These are phyloP conservation scores for Candida saitoana DNA, from an alignment of 805 yeast species.

Conservation along the genomic window DNA sequence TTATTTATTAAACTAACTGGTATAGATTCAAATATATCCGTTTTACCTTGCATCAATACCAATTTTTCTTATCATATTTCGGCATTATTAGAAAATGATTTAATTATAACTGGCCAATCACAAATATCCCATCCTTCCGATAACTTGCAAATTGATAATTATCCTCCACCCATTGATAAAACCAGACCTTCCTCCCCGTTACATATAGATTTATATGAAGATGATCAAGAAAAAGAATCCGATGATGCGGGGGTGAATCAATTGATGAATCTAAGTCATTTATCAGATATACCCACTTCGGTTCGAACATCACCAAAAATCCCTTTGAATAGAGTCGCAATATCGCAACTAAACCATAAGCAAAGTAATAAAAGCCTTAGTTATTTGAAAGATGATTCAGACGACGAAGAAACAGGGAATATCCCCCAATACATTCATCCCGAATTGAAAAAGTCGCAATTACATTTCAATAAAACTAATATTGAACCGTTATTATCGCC, in stretches of 20 bases:
- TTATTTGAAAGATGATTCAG: constrained; percentile 8
- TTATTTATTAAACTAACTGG: constrained; percentile 61
- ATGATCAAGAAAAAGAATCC: constrained; percentile 1
- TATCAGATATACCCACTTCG: background rate
- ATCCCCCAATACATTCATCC: constrained; percentile 75
- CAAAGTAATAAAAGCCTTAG: background rate
- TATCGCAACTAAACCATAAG: constrained; percentile 2
- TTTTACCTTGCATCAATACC: constrained; percentile 79
- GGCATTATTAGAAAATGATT: constrained; percentile 66
- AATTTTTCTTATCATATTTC: constrained; percentile 84
- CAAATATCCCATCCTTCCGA: constrained; percentile 84
- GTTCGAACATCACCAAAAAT: background rate
- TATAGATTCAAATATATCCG: constrained; percentile 48
- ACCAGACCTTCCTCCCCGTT: constrained; percentile 24
- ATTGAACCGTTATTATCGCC: constrained; percentile 67
- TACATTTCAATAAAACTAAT: constrained; percentile 61
- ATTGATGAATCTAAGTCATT: background rate
- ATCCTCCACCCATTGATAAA: constrained; percentile 24
- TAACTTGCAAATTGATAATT: constrained; percentile 14
- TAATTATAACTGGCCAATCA: constrained; percentile 81
- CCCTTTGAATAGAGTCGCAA: background rate
- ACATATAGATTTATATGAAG: background rate
- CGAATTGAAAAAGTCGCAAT: constrained; percentile 66
- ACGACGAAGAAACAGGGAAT: constrained; percentile 52
- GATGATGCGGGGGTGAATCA: background rate